A percentile compares a stretch with the other conserved stretches of the same genome.
phyloP scores from a whole-genome alignment of 2,329 filamentous ascomycete genomes.

The Talaromyces sp. region DNA sequence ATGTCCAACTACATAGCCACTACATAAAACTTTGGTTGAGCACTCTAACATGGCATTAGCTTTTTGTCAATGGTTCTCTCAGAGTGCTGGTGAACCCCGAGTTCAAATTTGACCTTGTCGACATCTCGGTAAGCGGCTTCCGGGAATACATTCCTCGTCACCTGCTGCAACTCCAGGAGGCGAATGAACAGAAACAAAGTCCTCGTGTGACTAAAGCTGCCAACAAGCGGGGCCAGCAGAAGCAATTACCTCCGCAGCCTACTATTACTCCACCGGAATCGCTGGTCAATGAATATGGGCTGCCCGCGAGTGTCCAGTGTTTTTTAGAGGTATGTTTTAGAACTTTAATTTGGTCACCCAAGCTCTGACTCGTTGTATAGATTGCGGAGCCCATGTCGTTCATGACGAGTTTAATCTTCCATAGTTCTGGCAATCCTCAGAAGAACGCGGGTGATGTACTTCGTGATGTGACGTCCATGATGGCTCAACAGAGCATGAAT shows the following conservation, averaged over 20 bases:
- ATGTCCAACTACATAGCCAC: slow-evolving; percentile 29
- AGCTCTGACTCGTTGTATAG: slow-evolving; percentile 32
- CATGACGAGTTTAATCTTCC: slow-evolving; percentile 58
- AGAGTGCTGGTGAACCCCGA: slow-evolving; percentile 73
- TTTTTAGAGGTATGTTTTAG: slow-evolving; percentile 55
- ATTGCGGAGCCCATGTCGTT: slow-evolving; percentile 60
- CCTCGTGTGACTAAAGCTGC: slow-evolving; percentile 55
- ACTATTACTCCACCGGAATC: slow-evolving; percentile 40
- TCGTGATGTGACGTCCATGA: slow-evolving; percentile 7
- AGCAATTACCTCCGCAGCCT: slow-evolving; percentile 33
- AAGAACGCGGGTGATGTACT: slow-evolving; percentile 7
- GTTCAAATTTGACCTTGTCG: slow-evolving; percentile 77
- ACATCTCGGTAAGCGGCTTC: slow-evolving; percentile 70
- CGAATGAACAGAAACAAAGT: slow-evolving; percentile 52
- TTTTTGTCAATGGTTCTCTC: slow-evolving; percentile 71
- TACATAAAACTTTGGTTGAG: too few species aligned
- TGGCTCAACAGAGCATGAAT: slow-evolving; percentile 20
- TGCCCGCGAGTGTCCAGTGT: slow-evolving; percentile 52
- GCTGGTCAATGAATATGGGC: slow-evolving; percentile 46
- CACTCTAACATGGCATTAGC: slow-evolving; percentile 39
- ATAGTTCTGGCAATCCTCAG: slow-evolving; percentile 17
- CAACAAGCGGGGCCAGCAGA: slow-evolving; percentile 47
- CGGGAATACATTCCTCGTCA: slow-evolving; percentile 78
- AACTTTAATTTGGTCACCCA: not conserved
- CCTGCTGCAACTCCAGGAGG: slow-evolving; percentile 45